Conservation (phyloP, 257 asterid species). For the Jasminum sambac region DNA sequence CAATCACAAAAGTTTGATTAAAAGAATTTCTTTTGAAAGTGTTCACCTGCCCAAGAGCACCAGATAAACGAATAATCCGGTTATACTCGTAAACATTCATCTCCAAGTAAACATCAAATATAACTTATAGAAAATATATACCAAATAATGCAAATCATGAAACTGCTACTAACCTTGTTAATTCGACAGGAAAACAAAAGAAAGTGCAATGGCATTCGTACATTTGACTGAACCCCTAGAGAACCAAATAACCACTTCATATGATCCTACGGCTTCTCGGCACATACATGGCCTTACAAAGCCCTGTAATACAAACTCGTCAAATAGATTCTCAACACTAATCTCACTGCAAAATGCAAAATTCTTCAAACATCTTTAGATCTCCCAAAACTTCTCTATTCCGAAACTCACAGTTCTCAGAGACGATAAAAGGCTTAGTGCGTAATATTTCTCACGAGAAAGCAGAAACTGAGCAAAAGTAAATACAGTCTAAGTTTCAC, state of each 20-base stretch:
- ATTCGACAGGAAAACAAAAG: conserved; percentile 25
- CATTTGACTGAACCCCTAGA: conserved; percentile 37
- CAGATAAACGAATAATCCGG: conserved; percentile 7
- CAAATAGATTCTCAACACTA: neutral
- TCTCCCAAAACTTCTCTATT: neutral
- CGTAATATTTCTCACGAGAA: neutral
- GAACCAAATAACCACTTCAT: conserved; percentile 46
- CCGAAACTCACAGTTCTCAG: neutral
- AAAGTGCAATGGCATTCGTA: conserved; percentile 35
- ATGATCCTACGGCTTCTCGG: conserved; percentile 39
- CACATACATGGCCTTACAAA: conserved; percentile 17
- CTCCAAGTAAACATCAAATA: neutral
- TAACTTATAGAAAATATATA: neutral
- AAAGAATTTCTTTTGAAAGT: conserved; percentile 24
- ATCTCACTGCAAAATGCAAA: neutral
- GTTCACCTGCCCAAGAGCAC: conserved; percentile 37
- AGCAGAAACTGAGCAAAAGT: neutral
- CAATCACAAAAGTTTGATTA: conserved; percentile 22
- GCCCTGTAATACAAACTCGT: conserved; percentile 7
- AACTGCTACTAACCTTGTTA: conserved; percentile 26
- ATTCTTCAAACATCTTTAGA: neutral
- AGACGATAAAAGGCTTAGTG: neutral
- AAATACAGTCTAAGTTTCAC: neutral
- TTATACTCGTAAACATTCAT: conserved; percentile 6
- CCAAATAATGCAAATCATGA: neutral